A percentile compares a stretch with the other conserved stretches of the same genome.
These are phyloP conservation scores for Colletotrichum cereale DNA, from an alignment of 2,329 filamentous ascomycete species.

Conservation along the genomic window DNA sequence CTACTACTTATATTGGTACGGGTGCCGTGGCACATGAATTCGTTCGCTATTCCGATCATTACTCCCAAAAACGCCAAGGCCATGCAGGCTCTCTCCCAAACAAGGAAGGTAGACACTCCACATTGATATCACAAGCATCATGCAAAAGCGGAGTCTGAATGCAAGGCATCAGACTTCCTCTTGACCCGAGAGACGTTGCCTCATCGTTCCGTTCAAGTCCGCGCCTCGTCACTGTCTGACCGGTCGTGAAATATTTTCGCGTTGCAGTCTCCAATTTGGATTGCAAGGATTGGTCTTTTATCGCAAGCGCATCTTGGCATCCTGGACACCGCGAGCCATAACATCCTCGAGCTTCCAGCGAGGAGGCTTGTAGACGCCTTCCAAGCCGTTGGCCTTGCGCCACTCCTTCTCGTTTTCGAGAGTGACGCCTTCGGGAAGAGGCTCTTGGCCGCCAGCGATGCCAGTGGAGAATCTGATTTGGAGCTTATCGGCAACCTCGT, in stretches of 20 bases:
- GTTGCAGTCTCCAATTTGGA: neutral
- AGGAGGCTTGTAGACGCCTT: conserved; percentile 81
- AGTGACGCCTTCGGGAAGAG: conserved; percentile 77
- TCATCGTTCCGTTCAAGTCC: conserved; percentile 28
- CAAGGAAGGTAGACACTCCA: conserved; percentile 33
- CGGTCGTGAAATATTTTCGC: conserved; percentile 13
- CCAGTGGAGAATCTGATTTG: conserved; percentile 98
- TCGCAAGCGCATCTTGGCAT: conserved; percentile 79
- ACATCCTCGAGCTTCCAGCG: conserved; percentile 90
- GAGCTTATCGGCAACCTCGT: conserved; percentile 90
- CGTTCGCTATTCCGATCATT: conserved; percentile 37
- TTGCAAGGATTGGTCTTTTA: conserved; percentile 53
- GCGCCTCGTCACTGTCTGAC: conserved; percentile 28
- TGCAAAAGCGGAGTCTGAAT: conserved; percentile 35
- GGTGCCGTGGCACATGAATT: conserved; percentile 37
- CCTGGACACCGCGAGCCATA: conserved; percentile 78
- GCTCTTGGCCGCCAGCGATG: conserved; percentile 87
- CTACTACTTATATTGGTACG: conserved; percentile 38
- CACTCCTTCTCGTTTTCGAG: conserved; percentile 80
- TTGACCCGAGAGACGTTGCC: conserved; percentile 24
- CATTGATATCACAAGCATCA: conserved; percentile 39
- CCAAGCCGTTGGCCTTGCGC: conserved; percentile 71
- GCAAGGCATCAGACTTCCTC: conserved; percentile 24
- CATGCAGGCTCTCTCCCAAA: conserved; percentile 36
- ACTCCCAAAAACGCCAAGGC: conserved; percentile 38